phyloP scores from a whole-genome alignment of 495 filamentous ascomycete genomes.

The Pseudoneurospora amorphoporcata region DNA sequence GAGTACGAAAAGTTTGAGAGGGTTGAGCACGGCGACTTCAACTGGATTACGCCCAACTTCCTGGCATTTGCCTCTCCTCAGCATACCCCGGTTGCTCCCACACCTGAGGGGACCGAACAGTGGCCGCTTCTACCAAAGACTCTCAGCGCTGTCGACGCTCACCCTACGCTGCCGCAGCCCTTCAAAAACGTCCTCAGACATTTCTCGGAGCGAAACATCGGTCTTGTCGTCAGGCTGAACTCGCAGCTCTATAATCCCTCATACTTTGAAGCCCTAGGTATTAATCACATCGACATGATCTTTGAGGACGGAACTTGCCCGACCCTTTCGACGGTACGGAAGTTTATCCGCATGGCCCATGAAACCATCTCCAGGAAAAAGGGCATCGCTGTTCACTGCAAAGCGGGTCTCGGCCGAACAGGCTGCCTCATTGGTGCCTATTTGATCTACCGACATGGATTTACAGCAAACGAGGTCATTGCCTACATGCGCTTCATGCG shows the following conservation, averaged over 20 bases:
- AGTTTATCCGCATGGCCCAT: conserved; percentile 91
- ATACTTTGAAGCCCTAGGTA: conserved; percentile 90
- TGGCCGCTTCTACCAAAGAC: conserved; percentile 63
- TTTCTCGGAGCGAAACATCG: conserved; percentile 76
- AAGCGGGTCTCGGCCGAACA: conserved; percentile 92
- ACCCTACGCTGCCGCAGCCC: conserved; percentile 56
- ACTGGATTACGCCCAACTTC: conserved; percentile 94
- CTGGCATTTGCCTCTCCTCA: conserved; percentile 95
- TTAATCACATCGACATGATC: conserved; percentile 96
- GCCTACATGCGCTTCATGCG: conserved; percentile 99
- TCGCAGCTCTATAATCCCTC: conserved; percentile 90
- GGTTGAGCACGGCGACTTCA: conserved; percentile 98
- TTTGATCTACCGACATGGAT: conserved; percentile 95
- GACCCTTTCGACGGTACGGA: conserved; percentile 68
- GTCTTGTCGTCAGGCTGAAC: conserved; percentile 90
- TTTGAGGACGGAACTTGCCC: conserved; percentile 98
- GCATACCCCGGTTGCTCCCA: conserved; percentile 58
- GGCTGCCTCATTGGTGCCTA: conserved; percentile 94
- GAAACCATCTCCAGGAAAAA: conserved; percentile 82
- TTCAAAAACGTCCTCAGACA: conserved; percentile 95
- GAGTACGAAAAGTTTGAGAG: conserved; percentile 95
- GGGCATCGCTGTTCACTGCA: conserved; percentile 95
- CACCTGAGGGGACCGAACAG: conserved; percentile 57
- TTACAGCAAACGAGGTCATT: conserved; percentile 96
- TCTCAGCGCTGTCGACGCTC: conserved; percentile 50